Evolutionary conservation across 768 basidiomycete species (phyloP), one percentile per base, ranked within the genome.

Genomic region (Omphalotus guepiniiformis): DNA sequence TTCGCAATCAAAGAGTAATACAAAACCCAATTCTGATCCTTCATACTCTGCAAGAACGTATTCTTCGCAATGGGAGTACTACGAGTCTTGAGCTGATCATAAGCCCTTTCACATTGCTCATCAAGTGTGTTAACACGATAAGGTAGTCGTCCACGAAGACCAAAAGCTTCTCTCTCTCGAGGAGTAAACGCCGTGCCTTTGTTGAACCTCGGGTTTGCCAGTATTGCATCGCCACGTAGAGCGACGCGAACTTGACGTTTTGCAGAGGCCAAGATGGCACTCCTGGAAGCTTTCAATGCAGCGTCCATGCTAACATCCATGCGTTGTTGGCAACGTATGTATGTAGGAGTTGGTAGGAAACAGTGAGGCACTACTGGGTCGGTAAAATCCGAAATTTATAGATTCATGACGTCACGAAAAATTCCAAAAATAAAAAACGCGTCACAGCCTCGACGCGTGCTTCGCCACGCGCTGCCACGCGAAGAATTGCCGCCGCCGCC

Each of bases 11-110:
- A 67, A 3, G 77, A 71, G 63, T 86, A 93, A 67, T 88, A 93
- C 18, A 93, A 68, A 1, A 86, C 83, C 80, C 82, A 81, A 54
- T 89, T 90, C 73, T 91, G 88, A 25, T 79, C 82, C 63, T 84
- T 85, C 58, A 88, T 58, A 49, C 81, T 83, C 64, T 84, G 83
- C 52, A 87, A 55, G 60, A 93, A 93, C 1, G 80, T 77, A 60
- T 91, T 91, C 71, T 88, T 86, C 42, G 71, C 63, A 27, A 82
- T 58, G 44, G 72, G 68, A 3, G 60, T 58, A 2, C 69, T 64
- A 27, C 64, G 61, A 3, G 53, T 34, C 23, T 50, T 21, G 51
- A 56, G 48, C 63, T 52, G 58, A 43, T 73, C 73, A 52, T 87
- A 89, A 0, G 90, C 90, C 18, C 90, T 73, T 26, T 72, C 64